Evolutionary conservation across 2,329 filamentous ascomycete species (phyloP).

Genomic region (Stagonosporopsis vannaccii): DNA sequence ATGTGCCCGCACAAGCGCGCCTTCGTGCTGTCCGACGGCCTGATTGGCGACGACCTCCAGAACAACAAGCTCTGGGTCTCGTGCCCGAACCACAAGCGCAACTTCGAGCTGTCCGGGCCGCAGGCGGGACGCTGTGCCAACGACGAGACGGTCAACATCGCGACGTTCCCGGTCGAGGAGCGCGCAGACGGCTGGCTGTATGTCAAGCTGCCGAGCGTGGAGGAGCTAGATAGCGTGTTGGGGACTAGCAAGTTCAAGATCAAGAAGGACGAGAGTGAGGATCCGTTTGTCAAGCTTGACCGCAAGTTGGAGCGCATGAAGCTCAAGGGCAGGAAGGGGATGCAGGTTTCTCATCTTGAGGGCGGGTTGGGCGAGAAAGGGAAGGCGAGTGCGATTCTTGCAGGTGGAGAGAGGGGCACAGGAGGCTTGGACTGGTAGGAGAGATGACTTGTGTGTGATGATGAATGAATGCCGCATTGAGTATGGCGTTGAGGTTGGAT

Average conservation of each 20-base stretch:
- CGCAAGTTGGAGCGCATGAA: conserved; percentile 58
- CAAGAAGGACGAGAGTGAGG: conserved; percentile 69
- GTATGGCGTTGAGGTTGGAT: not conserved
- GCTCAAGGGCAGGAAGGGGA: conserved; percentile 62
- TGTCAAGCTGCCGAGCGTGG: conserved; percentile 78
- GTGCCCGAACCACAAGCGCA: conserved; percentile 89
- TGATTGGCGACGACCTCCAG: conserved; percentile 73
- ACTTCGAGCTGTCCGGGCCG: conserved; percentile 76
- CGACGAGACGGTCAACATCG: conserved; percentile 78
- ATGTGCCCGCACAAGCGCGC: conserved; percentile 95
- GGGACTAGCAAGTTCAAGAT: conserved; percentile 83
- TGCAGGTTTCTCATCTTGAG: conserved; percentile 54
- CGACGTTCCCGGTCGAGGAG: conserved; percentile 80
- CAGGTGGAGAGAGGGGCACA: conserved; percentile 54
- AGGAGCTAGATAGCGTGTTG: conserved; percentile 79
- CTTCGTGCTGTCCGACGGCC: conserved; percentile 85
- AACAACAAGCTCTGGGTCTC: conserved; percentile 79
- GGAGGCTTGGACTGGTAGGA: conserved; percentile 55
- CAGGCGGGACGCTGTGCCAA: conserved; percentile 75
- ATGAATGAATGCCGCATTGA: conserved; percentile 1
- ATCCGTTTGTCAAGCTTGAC: conserved; percentile 65
- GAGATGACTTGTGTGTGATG: not conserved
- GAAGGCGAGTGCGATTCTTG: conserved; percentile 55
- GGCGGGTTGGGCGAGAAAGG: conserved; percentile 53
- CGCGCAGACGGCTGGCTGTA: conserved; percentile 80